Evolutionary conservation across 2,329 filamentous ascomycete species (phyloP).

Genomic region (Aspergillus sp.): DNA sequence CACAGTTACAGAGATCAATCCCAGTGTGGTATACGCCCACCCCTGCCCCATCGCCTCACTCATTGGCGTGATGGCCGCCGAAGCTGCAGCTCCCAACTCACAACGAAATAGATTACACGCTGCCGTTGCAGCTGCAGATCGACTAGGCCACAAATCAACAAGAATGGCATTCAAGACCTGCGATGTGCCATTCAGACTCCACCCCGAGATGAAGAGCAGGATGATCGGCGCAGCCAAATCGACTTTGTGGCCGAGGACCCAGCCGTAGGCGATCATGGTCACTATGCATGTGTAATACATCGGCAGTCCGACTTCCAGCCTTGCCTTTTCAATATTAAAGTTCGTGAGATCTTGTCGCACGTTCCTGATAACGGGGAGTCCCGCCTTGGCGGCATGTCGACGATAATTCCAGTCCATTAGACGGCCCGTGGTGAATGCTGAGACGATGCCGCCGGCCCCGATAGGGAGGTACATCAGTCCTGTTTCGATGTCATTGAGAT

Average conservation of each 20-base stretch:
- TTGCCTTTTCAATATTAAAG: conserved; percentile 26
- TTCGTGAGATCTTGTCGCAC: conserved; percentile 7
- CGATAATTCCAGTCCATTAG: conserved; percentile 28
- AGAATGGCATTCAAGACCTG: conserved; percentile 51
- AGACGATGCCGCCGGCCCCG: conserved; percentile 25
- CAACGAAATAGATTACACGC: conserved; percentile 49
- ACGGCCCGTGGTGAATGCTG: conserved; percentile 21
- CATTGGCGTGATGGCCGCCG: conserved; percentile 48
- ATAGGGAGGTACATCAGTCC: conserved; percentile 44
- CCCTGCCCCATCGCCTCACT: conserved; percentile 20
- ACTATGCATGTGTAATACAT: conserved; percentile 20
- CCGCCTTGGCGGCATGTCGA: conserved; percentile 14
- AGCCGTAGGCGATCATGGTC: conserved; percentile 30
- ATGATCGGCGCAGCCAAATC: conserved; percentile 41
- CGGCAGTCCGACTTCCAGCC: conserved; percentile 25
- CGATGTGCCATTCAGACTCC: conserved; percentile 44
- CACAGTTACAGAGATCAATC: neutral
- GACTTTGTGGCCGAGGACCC: conserved; percentile 39
- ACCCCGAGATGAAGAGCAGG: conserved; percentile 42
- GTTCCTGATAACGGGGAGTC: conserved; percentile 1
- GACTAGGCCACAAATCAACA: conserved; percentile 47
- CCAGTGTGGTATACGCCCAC: conserved; percentile 2
- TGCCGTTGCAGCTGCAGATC: conserved; percentile 47
- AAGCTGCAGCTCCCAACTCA: conserved; percentile 47
- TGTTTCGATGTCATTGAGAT: conserved; percentile 52